A percentile compares a stretch with the other conserved stretches of the same genome.
Evolutionary conservation across 495 filamentous ascomycete species (phyloP).

Genomic region (Hypoxylon intermedium): DNA sequence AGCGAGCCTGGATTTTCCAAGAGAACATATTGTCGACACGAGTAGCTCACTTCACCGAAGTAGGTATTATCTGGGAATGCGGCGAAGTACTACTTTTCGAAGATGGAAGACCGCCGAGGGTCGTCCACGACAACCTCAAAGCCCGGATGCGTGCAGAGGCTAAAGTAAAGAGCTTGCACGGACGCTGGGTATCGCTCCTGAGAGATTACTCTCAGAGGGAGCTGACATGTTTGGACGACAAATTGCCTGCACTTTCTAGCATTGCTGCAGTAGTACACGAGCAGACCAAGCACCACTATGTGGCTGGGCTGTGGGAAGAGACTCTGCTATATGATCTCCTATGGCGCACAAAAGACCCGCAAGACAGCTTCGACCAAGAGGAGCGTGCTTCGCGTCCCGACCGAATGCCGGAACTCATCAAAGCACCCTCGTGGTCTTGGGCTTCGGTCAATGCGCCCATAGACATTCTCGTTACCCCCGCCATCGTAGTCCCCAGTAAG

Average conservation of each 20-base stretch:
- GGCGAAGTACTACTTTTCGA: conserved; percentile 25
- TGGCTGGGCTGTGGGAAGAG: conserved; percentile 47
- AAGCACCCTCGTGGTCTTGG: background rate
- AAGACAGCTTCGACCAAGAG: too few relatives aligned
- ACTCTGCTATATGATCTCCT: background rate
- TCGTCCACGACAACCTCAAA: background rate
- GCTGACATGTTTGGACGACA: conserved; percentile 40
- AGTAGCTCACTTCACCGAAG: conserved; percentile 29
- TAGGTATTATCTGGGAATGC: conserved; percentile 39
- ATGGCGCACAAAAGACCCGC: background rate
- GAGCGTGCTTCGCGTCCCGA: too few relatives aligned
- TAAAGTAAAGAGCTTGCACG: background rate
- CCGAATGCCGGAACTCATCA: background rate
- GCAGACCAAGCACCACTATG: conserved; percentile 34
- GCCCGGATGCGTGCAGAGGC: background rate
- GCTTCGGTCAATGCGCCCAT: background rate
- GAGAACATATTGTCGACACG: conserved; percentile 29
- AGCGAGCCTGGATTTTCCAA: conserved; percentile 29
- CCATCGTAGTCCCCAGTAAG: background rate
- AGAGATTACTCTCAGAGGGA: conserved; percentile 17
- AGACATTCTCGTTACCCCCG: background rate
- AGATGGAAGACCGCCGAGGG: conserved; percentile 12
- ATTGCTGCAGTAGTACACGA: conserved; percentile 34
- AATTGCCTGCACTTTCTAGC: conserved; percentile 43
- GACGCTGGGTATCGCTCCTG: background rate